A percentile compares a stretch with the other conserved stretches of the same genome.
Conservation (phyloP, 1,284 basidiomycete species). For the Puccinia coronata region DNA sequence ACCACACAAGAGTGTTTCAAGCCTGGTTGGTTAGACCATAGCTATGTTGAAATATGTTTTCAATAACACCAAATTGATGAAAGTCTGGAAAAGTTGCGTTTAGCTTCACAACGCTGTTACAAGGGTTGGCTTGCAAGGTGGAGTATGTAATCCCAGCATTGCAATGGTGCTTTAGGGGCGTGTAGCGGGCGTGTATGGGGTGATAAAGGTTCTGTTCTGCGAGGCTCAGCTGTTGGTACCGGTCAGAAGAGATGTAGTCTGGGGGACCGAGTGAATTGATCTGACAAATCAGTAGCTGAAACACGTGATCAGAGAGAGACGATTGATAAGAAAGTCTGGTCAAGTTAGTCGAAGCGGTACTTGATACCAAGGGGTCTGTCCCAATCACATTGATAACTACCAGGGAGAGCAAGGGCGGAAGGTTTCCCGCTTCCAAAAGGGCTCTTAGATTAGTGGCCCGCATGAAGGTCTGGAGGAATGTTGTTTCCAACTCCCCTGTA, state of each 20-base stretch:
- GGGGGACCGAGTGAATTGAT: neutral
- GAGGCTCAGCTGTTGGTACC: neutral
- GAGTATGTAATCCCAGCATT: neutral
- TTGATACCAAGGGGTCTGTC: neutral
- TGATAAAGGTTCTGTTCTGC: neutral
- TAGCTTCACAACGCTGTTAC: slow-evolving; percentile 7
- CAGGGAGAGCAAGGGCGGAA: neutral
- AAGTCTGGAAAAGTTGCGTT: neutral
- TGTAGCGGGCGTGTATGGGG: neutral
- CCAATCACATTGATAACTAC: neutral
- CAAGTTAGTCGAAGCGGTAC: neutral
- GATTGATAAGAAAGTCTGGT: neutral
- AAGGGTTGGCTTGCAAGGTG: neutral
- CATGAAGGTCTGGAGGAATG: neutral
- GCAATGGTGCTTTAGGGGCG: neutral
- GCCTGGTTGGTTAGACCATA: neutral
- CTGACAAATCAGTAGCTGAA: neutral
- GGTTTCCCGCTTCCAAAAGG: neutral
- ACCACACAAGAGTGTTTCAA: neutral
- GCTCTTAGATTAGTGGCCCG: neutral
- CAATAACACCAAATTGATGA: neutral
- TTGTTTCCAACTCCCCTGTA: slow-evolving; percentile 9
- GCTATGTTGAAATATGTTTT: neutral
- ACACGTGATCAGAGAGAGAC: neutral
- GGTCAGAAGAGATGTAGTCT: neutral